phyloP scores from a whole-genome alignment of 495 filamentous ascomycete genomes.

The Penicillium fimorum region DNA sequence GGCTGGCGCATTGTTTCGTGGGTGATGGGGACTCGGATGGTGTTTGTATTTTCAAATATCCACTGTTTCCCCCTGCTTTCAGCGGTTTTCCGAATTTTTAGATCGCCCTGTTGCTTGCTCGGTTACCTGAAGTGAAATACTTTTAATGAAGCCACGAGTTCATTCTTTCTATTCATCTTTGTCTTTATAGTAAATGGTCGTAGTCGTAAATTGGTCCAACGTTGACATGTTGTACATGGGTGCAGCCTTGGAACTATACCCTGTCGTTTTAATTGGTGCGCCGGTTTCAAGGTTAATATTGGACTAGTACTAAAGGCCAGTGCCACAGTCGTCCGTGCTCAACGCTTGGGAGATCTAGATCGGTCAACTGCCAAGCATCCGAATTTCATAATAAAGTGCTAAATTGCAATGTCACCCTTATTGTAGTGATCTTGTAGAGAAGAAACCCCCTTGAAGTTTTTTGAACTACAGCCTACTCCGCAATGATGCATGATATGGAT shows the following conservation, averaged over 20 bases:
- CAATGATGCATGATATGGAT: not conserved
- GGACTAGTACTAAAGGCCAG: not conserved
- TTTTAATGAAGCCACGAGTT: conserved; percentile 33
- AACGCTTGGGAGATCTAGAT: not conserved
- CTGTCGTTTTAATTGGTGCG: conserved; percentile 9
- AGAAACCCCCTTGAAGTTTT: no score
- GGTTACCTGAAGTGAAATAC: conserved; percentile 21
- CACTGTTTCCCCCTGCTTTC: not conserved
- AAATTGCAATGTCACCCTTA: no score
- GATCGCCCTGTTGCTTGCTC: conserved; percentile 19
- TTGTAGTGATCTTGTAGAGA: no score
- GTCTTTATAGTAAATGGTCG: not conserved
- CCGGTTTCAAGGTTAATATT: not conserved
- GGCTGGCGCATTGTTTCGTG: conserved; percentile 16
- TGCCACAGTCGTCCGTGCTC: conserved; percentile 5
- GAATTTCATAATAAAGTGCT: not conserved
- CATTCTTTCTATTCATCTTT: conserved; percentile 1
- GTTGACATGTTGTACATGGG: not conserved
- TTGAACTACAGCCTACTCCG: no score
- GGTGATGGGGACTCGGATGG: not conserved
- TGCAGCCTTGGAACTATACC: not conserved
- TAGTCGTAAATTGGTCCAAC: not conserved
- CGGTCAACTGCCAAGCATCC: not conserved
- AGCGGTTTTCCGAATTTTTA: conserved; percentile 10
- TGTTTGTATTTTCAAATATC: not conserved